Evolutionary conservation across 139 green algal species (phyloP), one percentile per base, ranked within the genome.

Genomic region (Trebouxia sp.): DNA sequence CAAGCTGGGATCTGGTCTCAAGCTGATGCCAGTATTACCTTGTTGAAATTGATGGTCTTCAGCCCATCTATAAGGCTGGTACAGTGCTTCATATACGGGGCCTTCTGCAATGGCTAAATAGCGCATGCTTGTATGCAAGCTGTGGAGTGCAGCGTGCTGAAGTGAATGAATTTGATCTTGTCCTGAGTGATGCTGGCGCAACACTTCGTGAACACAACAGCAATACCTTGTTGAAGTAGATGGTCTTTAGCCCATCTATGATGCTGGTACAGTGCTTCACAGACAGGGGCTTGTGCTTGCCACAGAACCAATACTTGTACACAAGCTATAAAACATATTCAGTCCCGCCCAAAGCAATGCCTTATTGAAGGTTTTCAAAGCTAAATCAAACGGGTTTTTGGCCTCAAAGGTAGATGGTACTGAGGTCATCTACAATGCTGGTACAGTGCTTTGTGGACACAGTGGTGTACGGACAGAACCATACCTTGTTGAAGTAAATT

Each of bases 211-310:
- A n/a, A n/a, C n/a, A n/a, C n/a, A n/a, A n/a, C n/a, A n/a, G n/a
- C n/a, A n/a, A n/a, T n/a, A 96, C 88, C 89, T 98, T 98, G 9
- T 86, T 74, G 79, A 97, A 95, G 86, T 99, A 99, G 22, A 99
- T 93, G 20, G 86, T 55, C 77, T 96, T 96, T 26, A 99, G 89
- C 3, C 95, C 96, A 53, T 99, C 95, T 1, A 95, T 84, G 58
- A 99, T 93, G 51, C 85, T 93, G 1, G 92, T 96, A 70, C 87
- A 93, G 32, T 95, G 76, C 41, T 90, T 90, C 28, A 83, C 86
- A 5, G 91, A 87, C 42, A 96, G 32, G 58, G 80, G 78, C 38
- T 78, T 85, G 53, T 84, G n/a, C n/a, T n/a, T n/a, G n/a, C n/a
- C n/a, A n/a, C n/a, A n/a, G n/a, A n/a, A n/a, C n/a, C n/a, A n/a